Percentiles rank a stretch among this genome's conserved stretches.
These are phyloP conservation scores for Lentinus tigrinus DNA, from an alignment of 768 basidiomycete genomes.

Conservation along the genomic window DNA sequence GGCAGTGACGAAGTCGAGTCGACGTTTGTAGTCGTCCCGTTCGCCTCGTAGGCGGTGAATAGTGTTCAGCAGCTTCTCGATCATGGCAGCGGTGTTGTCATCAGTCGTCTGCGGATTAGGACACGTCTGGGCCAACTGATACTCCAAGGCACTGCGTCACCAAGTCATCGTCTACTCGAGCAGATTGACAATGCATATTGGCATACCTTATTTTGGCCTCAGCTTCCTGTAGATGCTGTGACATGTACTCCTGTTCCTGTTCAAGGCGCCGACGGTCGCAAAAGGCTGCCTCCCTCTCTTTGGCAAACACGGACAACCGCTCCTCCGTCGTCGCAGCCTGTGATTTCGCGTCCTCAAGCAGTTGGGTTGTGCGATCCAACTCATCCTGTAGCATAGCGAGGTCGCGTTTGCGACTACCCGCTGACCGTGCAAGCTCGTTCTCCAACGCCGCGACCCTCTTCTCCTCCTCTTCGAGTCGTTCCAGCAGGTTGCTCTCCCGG, in stretches of 20 bases:
- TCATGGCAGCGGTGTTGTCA: constrained; percentile 17
- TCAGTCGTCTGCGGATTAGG: background rate
- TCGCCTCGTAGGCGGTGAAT: constrained; percentile 68
- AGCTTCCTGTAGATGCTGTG: background rate
- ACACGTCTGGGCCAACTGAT: background rate
- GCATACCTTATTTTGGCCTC: constrained; percentile 1
- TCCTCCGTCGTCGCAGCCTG: constrained; percentile 41
- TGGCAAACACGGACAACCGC: constrained; percentile 44
- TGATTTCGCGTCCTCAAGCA: constrained; percentile 35
- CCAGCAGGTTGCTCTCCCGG: constrained; percentile 60
- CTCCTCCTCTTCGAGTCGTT: constrained; percentile 72
- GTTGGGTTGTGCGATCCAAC: constrained; percentile 37
- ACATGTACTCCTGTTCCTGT: background rate
- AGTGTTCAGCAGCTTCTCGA: constrained; percentile 55
- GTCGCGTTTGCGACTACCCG: constrained; percentile 26
- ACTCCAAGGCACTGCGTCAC: constrained; percentile 14
- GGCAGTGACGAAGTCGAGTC: constrained; percentile 65
- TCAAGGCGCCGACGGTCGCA: constrained; percentile 25
- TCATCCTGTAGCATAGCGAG: constrained; percentile 32
- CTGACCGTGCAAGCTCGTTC: constrained; percentile 41
- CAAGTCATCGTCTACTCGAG: too few species aligned
- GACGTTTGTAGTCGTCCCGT: constrained; percentile 58
- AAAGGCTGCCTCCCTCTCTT: constrained; percentile 52
- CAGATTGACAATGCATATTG: background rate
- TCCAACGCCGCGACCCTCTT: constrained; percentile 63